A percentile compares a stretch with the other conserved stretches of the same genome.
Evolutionary conservation across 2,329 filamentous ascomycete genomes (phyloP).

Genomic region (Biscogniauxia sp.): DNA sequence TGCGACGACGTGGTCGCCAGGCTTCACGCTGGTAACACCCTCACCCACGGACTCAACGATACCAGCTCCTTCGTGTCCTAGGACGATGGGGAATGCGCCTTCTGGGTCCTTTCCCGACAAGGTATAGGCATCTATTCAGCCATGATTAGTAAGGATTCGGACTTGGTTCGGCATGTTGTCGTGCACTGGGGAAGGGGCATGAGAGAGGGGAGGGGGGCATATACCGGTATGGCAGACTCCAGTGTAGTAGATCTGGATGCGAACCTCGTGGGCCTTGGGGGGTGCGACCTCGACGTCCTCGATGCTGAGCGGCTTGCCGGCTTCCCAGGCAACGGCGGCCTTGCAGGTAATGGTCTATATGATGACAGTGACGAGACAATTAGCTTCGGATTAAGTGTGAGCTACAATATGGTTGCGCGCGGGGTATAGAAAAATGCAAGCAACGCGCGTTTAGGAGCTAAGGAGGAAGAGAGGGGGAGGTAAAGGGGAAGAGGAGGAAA

Average conservation of each 20-base stretch:
- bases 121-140: constrained; percentile 76
- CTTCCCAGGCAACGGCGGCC: constrained; percentile 97
- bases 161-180: constrained; percentile 28
- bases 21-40: constrained; percentile 91
- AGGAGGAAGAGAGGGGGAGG: constrained; percentile 2
- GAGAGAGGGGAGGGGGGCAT: constrained; percentile 24
- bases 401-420: background rate
- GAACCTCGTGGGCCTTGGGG: constrained; percentile 89
- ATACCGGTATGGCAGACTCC: constrained; percentile 97
- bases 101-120: constrained; percentile 96
- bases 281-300: constrained; percentile 92
- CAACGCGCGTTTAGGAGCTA: constrained; percentile 8
- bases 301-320: constrained; percentile 81
- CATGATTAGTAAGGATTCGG: constrained; percentile 22
- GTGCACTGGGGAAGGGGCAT: too few relatives aligned
- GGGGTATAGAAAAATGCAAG: constrained; percentile 1
- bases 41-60: constrained; percentile 92
- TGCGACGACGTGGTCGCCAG: constrained; percentile 85
- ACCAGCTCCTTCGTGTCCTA: constrained; percentile 88
- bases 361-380: constrained; percentile 4
- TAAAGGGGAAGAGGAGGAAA: background rate
- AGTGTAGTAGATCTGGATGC: constrained; percentile 95
- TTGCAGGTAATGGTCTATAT: constrained; percentile 88
- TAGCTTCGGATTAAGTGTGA: constrained; percentile 1
- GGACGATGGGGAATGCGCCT: constrained; percentile 84